phyloP scores from a whole-genome alignment of 1,284 basidiomycete species.

The Fomitopsis pinicola region DNA sequence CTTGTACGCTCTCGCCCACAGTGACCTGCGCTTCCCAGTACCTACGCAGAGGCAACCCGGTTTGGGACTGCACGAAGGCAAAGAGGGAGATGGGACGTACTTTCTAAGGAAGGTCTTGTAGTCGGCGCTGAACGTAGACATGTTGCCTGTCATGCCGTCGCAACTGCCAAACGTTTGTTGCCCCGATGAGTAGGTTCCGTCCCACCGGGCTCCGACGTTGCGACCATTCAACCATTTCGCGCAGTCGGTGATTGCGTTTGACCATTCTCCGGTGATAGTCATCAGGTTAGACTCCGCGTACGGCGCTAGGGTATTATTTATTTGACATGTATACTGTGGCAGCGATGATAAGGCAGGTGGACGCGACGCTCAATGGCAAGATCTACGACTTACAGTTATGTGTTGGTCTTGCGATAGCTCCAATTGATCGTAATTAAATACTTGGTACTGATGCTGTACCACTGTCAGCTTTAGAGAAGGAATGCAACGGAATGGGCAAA shows the following conservation, averaged over 20 bases:
- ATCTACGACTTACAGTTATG: constrained; percentile 35
- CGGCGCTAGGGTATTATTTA: constrained; percentile 19
- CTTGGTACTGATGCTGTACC: constrained; percentile 71
- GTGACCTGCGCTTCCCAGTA: constrained; percentile 80
- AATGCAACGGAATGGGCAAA: neutral
- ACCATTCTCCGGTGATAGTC: constrained; percentile 76
- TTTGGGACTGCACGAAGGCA: neutral
- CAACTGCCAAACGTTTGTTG: constrained; percentile 53
- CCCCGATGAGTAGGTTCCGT: constrained; percentile 42
- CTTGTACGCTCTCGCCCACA: constrained; percentile 59
- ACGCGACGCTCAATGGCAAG: neutral
- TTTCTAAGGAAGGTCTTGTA: constrained; percentile 65
- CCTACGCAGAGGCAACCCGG: constrained; percentile 26
- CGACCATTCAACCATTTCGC: constrained; percentile 73
- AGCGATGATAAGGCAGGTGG: neutral
- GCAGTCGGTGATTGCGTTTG: constrained; percentile 77
- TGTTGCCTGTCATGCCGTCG: constrained; percentile 54
- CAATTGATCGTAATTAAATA: constrained; percentile 64
- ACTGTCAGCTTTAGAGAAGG: neutral
- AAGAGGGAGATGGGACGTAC: constrained; percentile 31
- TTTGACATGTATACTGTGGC: constrained; percentile 25
- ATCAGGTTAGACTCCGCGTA: constrained; percentile 51
- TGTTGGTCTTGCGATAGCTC: constrained; percentile 52
- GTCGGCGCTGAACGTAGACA: constrained; percentile 49
- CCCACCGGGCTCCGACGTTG: constrained; percentile 70